Evolutionary conservation across 2,329 filamentous ascomycete species (phyloP), one percentile per base, ranked within the genome.

Genomic region (Blumeriella jaapii): DNA sequence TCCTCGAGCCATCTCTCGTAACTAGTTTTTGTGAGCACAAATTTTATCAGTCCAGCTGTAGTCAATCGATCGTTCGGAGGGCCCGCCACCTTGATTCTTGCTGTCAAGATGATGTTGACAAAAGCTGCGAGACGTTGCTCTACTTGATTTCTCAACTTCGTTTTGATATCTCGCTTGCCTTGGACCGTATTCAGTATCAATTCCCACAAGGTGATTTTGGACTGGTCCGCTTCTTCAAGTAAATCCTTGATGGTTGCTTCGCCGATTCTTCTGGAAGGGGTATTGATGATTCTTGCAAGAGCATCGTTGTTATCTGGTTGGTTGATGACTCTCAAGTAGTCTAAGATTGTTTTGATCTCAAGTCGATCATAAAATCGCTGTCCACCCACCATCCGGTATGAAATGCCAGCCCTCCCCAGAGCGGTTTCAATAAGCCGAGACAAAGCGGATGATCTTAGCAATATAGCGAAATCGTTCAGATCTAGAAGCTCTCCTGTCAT

Each of bases 301-400:
- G 85, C 84, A 53, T 95, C 87, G 48, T 87, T 93, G 54, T 93
- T 87, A 29, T 82, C 71, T 1, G 86, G 83, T 43, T 93, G 81
- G 51, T 83, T 74, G 19, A 95, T 75, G 3, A 93, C 79, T 19
- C 86, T 74, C 10, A 96, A 65, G 55, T 98, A 96, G 55, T 95
- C 86, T 3, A 96, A 60, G 1, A 96, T 56, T 5, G 85, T 68
- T 56, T 91, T 93, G 53, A 96, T 80, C 55, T 98, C 89, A 3
- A 75, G 71, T 33, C 91, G 76, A 48, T 98, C 91, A 52, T 93
- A 96, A 56, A 98, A 98, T 39, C 83, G 82, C 43, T 76, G 74
- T 2, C 91, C 89, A 50, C 81, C 89, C 33, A 96, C 78, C 87
- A 96, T 95, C 31, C 77, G 77, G 58, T 96, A 98, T 0, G 86